Evolutionary conservation across 2,329 filamentous ascomycete genomes (phyloP).

Genomic region (Purpureocillium takamizusanense): DNA sequence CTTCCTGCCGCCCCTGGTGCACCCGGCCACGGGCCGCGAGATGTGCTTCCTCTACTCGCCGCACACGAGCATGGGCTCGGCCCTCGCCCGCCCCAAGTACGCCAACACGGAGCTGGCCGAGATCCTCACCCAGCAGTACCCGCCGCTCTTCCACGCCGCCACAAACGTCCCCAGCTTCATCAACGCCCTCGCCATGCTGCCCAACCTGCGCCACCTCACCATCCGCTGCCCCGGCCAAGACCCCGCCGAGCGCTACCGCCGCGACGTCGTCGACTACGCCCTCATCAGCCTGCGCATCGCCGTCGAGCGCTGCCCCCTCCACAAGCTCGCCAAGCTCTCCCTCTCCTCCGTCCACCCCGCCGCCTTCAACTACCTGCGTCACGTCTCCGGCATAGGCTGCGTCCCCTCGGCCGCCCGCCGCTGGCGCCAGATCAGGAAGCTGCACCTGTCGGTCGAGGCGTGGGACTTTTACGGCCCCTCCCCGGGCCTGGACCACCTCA

Average conservation of each 20-base stretch:
- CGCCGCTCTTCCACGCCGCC: conserved; percentile 79
- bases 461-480: conserved; percentile 54
- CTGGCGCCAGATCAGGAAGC: conserved; percentile 69
- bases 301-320: conserved; percentile 62
- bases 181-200: conserved; percentile 58
- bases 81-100: conserved; percentile 63
- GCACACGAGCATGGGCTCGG: conserved; percentile 55
- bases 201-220: conserved; percentile 64
- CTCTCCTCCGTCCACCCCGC: conserved; percentile 66
- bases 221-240: conserved; percentile 69
- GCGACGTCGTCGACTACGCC: conserved; percentile 77
- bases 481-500: conserved; percentile 60
- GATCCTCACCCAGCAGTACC: conserved; percentile 77
- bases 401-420: conserved; percentile 61
- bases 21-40: conserved; percentile 68
- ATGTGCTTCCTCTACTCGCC: conserved; percentile 76
- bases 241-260: conserved; percentile 59
- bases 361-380: conserved; percentile 69
- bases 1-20: conserved; percentile 75
- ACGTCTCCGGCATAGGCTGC: conserved; percentile 64
- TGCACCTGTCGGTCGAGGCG: conserved; percentile 63
- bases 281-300: conserved; percentile 81
- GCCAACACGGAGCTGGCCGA: conserved; percentile 71
- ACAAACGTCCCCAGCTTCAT: conserved; percentile 83
- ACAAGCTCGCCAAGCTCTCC: conserved; percentile 58